Conservation (phyloP, 768 basidiomycete species). For the Phylloporus sp. region DNA sequence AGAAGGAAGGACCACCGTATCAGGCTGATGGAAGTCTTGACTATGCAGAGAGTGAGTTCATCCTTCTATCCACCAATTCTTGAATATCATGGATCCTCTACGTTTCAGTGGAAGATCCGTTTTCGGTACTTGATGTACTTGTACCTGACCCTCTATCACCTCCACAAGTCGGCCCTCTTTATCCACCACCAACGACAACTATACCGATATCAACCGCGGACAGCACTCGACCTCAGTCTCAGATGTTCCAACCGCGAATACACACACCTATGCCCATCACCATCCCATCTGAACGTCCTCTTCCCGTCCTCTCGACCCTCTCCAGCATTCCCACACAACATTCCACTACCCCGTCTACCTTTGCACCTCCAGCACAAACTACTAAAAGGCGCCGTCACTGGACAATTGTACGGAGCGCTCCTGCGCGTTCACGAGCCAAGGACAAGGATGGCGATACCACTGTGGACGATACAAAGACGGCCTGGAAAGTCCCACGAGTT, state of each 20-base stretch:
- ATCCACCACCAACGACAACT: slow-evolving; percentile 37
- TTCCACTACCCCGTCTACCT: neutral
- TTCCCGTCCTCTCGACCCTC: slow-evolving; percentile 14
- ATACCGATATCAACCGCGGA: neutral
- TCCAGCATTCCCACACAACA: neutral
- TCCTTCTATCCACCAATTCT: neutral
- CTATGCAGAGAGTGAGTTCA: slow-evolving; percentile 59
- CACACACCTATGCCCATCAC: slow-evolving; percentile 28
- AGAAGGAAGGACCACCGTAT: slow-evolving; percentile 70
- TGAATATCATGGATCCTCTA: neutral
- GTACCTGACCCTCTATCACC: slow-evolving; percentile 55
- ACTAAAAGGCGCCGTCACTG: slow-evolving; percentile 51
- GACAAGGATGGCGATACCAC: slow-evolving; percentile 48
- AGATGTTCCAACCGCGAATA: slow-evolving; percentile 8
- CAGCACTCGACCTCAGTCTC: neutral
- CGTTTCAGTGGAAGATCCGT: slow-evolving; percentile 70
- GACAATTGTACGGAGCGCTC: slow-evolving; percentile 51
- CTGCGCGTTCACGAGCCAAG: slow-evolving; percentile 44
- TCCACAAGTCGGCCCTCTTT: slow-evolving; percentile 57
- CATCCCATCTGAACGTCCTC: slow-evolving; percentile 19
- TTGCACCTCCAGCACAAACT: neutral
- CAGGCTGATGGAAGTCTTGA: slow-evolving; percentile 76
- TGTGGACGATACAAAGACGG: slow-evolving; percentile 31
- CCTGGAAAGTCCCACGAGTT: slow-evolving; percentile 51
- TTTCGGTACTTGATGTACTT: slow-evolving; percentile 59